phyloP scores from a whole-genome alignment of 1,284 basidiomycete species.

The Cryptococcus sp. region DNA sequence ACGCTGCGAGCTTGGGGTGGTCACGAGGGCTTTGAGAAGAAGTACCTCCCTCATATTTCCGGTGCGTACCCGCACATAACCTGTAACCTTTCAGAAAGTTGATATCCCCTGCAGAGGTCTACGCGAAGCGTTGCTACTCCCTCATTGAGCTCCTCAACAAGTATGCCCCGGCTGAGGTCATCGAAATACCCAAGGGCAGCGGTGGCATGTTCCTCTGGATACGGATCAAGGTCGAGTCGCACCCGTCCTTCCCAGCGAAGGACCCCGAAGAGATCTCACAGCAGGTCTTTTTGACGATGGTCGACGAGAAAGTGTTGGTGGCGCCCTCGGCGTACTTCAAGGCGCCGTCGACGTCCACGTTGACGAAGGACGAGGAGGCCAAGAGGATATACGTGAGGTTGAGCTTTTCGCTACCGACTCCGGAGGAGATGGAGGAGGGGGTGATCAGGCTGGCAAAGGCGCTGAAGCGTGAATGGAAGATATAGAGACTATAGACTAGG shows the following conservation, averaged over 20 bases:
- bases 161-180: slow-evolving; percentile 23
- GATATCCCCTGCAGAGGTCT: slow-evolving; percentile 16
- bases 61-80: slow-evolving; percentile 3
- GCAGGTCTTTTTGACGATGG: slow-evolving; percentile 26
- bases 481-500: too few species aligned
- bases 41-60: slow-evolving; percentile 40
- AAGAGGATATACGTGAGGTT: slow-evolving; percentile 32
- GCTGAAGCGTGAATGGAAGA: slow-evolving; percentile 25
- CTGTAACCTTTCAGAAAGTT: neutral
- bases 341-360: slow-evolving; percentile 19
- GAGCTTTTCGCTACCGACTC: slow-evolving; percentile 30
- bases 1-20: slow-evolving; percentile 40
- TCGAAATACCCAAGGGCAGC: slow-evolving; percentile 24
- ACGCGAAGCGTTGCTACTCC: slow-evolving; percentile 29
- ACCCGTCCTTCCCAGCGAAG: slow-evolving; percentile 26
- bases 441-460: slow-evolving; percentile 30
- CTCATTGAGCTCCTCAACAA: slow-evolving; percentile 32
- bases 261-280: slow-evolving; percentile 30
- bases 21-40: slow-evolving; percentile 40
- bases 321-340: slow-evolving; percentile 36
- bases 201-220: slow-evolving; percentile 47
- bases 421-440: slow-evolving; percentile 40
- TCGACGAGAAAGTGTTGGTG: slow-evolving; percentile 29
- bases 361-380: slow-evolving; percentile 31
- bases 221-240: slow-evolving; percentile 33